These are phyloP conservation scores for Globisporangium nodosum DNA, from an alignment of 352 stramenopile species.

Conservation along the genomic window DNA sequence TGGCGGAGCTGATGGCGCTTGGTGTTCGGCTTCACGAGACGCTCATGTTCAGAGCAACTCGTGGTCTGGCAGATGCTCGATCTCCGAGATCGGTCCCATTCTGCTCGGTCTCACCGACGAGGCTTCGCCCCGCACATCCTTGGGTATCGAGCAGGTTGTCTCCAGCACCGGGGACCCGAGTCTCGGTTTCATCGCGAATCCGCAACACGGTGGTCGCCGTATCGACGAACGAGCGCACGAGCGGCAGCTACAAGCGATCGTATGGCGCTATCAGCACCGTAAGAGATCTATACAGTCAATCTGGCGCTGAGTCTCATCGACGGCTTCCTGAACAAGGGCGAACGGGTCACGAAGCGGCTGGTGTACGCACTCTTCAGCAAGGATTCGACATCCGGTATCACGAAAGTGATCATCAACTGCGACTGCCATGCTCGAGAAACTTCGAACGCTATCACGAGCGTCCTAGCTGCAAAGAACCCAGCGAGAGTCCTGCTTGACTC, in stretches of 20 bases:
- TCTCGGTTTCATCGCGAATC: neutral
- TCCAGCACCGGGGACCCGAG: neutral
- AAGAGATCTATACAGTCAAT: neutral
- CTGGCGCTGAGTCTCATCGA: neutral
- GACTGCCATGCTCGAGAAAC: neutral
- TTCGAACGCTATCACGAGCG: neutral
- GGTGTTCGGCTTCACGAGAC: neutral
- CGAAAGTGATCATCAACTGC: neutral
- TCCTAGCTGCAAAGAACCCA: neutral
- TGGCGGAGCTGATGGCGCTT: slow-evolving; percentile 1
- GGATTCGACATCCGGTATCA: neutral
- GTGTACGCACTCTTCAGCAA: slow-evolving; percentile 5
- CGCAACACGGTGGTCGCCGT: too few relatives aligned
- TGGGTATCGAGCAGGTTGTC: neutral
- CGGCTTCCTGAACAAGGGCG: neutral
- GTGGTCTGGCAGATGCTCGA: neutral
- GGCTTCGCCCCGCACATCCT: neutral
- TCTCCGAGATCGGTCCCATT: neutral
- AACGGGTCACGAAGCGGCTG: slow-evolving; percentile 2
- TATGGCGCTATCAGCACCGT: neutral
- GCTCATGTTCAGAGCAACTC: neutral
- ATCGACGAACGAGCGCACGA: too few relatives aligned
- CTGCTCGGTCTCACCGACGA: neutral
- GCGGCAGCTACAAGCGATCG: neutral
- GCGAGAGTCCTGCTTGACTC: neutral